Conservation (phyloP, 2,329 filamentous ascomycete species). For the Botrytis hyacinthi region DNA sequence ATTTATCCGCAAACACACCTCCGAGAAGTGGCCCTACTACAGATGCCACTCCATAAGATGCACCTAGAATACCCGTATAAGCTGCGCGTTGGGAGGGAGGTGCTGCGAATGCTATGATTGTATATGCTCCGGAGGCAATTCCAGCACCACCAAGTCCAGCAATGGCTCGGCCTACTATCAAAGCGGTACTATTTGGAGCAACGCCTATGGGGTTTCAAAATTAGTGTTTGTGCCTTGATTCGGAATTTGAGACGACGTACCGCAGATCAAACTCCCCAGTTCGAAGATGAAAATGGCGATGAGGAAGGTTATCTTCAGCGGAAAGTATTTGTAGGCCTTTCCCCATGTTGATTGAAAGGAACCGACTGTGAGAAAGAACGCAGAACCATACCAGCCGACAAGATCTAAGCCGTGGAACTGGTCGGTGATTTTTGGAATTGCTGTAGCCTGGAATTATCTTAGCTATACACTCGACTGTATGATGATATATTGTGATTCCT, state of each 20-base stretch:
- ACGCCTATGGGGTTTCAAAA: conserved; percentile 27
- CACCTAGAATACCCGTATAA: conserved; percentile 61
- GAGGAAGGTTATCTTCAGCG: conserved; percentile 38
- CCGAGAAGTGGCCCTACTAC: conserved; percentile 62
- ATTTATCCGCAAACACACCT: conserved; percentile 59
- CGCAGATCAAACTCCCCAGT: conserved; percentile 41
- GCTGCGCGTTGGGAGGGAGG: conserved; percentile 36
- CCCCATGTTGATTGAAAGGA: conserved; percentile 38
- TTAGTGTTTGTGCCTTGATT: background rate
- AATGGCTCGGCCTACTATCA: conserved; percentile 29
- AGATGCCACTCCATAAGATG: conserved; percentile 64
- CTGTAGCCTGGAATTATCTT: conserved; percentile 43
- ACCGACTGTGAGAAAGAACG: conserved; percentile 51
- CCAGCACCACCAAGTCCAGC: conserved; percentile 31
- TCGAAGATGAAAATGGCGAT: conserved; percentile 41
- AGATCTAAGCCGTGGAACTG: conserved; percentile 49
- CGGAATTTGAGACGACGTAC: conserved; percentile 24
- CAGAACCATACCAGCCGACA: conserved; percentile 58
- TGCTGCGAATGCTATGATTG: conserved; percentile 42
- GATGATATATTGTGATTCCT: background rate
- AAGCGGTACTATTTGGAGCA: conserved; percentile 34
- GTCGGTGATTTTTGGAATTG: conserved; percentile 55
- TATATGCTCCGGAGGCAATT: conserved; percentile 42
- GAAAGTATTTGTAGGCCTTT: conserved; percentile 40
- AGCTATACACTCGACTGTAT: background rate